phyloP scores from a whole-genome alignment of 2,329 filamentous ascomycete genomes.

The Fusarium sp. region DNA sequence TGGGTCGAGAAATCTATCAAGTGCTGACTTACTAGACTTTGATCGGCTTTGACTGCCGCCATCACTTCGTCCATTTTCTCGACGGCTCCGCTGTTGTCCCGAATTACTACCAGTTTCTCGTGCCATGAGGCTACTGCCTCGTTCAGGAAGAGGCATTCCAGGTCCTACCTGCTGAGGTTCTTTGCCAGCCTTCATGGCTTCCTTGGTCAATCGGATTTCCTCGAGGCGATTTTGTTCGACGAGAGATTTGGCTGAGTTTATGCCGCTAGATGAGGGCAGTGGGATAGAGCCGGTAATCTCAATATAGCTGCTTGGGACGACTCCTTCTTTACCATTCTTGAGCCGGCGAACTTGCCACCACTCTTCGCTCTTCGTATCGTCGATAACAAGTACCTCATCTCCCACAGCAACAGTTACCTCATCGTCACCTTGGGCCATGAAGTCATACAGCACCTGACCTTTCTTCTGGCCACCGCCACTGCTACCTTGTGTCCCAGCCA shows the following conservation, averaged over 20 bases:
- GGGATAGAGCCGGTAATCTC: conserved; percentile 80
- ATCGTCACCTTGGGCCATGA: conserved; percentile 95
- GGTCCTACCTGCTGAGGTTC: conserved; percentile 75
- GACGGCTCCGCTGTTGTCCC: conserved; percentile 76
- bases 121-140: conserved; percentile 81
- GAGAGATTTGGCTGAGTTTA: conserved; percentile 68
- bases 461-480: conserved; percentile 68
- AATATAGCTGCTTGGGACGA: conserved; percentile 96
- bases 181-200: conserved; percentile 76
- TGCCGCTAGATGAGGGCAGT: conserved; percentile 61
- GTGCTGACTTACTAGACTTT: conserved; percentile 75
- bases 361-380: conserved; percentile 93
- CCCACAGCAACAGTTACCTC: conserved; percentile 92
- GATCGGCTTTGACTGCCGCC: conserved; percentile 63
- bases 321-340: conserved; percentile 93
- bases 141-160: conserved; percentile 79
- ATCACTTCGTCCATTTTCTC: conserved; percentile 74
- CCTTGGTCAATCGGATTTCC: conserved; percentile 85
- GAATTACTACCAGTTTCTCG: conserved; percentile 74
- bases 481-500: conserved; percentile 74
- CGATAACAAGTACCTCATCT: conserved; percentile 90
- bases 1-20: background rate
- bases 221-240: conserved; percentile 84
- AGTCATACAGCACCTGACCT: conserved; percentile 91
- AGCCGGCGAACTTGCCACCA: conserved; percentile 97